Percentiles rank a stretch among this genome's conserved stretches.
phyloP scores from a whole-genome alignment of 805 yeast genomes.

The Saturnispora silvae region DNA sequence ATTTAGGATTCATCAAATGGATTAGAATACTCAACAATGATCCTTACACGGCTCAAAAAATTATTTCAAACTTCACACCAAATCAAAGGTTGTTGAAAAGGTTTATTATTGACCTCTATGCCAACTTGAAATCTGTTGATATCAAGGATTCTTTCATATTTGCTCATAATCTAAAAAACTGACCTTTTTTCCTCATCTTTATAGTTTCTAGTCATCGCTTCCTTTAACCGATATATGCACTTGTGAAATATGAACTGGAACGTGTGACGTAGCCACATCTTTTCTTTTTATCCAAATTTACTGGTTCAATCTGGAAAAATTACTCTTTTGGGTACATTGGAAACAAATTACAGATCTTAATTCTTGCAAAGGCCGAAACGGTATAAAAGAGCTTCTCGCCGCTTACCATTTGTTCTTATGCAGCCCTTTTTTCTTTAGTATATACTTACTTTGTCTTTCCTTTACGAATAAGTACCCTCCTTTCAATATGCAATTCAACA shows the following conservation, averaged over 20 bases:
- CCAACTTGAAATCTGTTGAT: neutral
- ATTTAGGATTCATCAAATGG: conserved; percentile 5
- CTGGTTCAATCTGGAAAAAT: no score
- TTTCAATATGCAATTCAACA: conserved; percentile 2
- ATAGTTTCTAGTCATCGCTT: no score
- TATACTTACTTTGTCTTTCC: neutral
- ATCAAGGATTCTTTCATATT: neutral
- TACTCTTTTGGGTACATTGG: no score
- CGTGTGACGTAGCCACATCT: no score
- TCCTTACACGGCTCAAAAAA: neutral
- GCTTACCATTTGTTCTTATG: no score
- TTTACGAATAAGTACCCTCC: neutral
- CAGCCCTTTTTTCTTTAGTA: neutral
- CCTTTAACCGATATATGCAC: no score
- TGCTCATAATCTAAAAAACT: neutral
- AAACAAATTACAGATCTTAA: no score
- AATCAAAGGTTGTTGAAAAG: conserved; percentile 4
- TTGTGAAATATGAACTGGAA: no score
- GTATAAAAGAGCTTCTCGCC: no score
- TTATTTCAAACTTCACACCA: neutral
- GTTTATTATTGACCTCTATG: conserved; percentile 5
- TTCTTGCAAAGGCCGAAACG: no score
- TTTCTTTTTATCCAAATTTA: no score
- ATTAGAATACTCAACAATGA: conserved; percentile 4
- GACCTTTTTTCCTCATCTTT: no score